A percentile compares a stretch with the other conserved stretches of the same genome.
phyloP scores from a whole-genome alignment of 495 filamentous ascomycete species.

The Rostrohypoxylon terebratum region DNA sequence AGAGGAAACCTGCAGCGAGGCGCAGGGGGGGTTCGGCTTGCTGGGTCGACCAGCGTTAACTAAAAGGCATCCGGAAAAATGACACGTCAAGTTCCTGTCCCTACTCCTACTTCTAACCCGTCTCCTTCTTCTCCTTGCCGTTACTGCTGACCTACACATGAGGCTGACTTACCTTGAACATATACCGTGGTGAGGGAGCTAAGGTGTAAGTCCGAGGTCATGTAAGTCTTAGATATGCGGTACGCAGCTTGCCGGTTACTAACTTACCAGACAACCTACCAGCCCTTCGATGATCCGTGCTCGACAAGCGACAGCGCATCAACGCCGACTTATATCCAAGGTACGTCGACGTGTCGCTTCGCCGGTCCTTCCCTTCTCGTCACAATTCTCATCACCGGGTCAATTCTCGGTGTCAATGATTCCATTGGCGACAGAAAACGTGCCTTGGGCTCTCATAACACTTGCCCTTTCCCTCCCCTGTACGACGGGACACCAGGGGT shows the following conservation, averaged over 20 bases:
- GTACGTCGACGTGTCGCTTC: constrained; percentile 19
- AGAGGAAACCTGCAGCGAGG: constrained; percentile 42
- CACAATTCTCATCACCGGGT: constrained; percentile 36
- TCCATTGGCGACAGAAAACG: constrained; percentile 6
- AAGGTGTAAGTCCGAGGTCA: constrained; percentile 12
- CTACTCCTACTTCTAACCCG: background rate
- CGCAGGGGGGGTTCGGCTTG: constrained; percentile 39
- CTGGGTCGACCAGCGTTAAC: constrained; percentile 36
- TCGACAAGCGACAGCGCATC: constrained; percentile 26
- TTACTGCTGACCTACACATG: constrained; percentile 19
- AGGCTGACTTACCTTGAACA: constrained; percentile 44
- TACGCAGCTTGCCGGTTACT: constrained; percentile 16
- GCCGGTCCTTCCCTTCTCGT: constrained; percentile 27
- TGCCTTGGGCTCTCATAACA: constrained; percentile 15
- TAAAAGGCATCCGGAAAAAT: constrained; percentile 39
- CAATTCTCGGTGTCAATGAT: constrained; percentile 28
- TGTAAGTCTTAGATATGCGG: background rate
- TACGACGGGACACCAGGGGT: constrained; percentile 13
- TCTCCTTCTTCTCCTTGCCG: constrained; percentile 11
- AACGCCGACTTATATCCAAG: constrained; percentile 18
- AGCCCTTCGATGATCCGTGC: constrained; percentile 31
- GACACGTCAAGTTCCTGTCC: constrained; percentile 41
- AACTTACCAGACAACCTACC: background rate
- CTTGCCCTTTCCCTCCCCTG: constrained; percentile 15
- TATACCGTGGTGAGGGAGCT: constrained; percentile 21